Conservation (phyloP, 495 filamentous ascomycete genomes). For the Letharia columbiana region DNA sequence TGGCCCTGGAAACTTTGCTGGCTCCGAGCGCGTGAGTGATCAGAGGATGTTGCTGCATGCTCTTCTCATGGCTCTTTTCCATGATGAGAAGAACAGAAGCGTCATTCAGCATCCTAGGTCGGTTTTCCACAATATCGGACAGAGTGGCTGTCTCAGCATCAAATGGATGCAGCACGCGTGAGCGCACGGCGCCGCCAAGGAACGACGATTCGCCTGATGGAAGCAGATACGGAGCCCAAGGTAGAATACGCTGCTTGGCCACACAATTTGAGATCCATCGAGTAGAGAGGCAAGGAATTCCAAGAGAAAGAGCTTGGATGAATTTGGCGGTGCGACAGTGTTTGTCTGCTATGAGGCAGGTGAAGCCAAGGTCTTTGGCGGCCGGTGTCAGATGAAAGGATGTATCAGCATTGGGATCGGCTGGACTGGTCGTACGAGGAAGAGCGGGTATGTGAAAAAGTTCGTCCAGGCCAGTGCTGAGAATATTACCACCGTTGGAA, state of each 20-base stretch:
- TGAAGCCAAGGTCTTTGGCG: slow-evolving; percentile 59
- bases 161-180: slow-evolving; percentile 54
- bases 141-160: slow-evolving; percentile 50
- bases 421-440: slow-evolving; percentile 25
- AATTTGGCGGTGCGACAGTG: slow-evolving; percentile 89
- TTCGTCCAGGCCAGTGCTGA: slow-evolving; percentile 72
- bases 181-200: slow-evolving; percentile 69
- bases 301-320: slow-evolving; percentile 88
- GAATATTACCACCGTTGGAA: slow-evolving; percentile 60
- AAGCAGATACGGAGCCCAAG: slow-evolving; percentile 76
- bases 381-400: slow-evolving; percentile 40
- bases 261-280: slow-evolving; percentile 76
- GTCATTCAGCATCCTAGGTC: slow-evolving; percentile 55
- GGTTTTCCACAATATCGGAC: slow-evolving; percentile 42
- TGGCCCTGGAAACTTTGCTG: slow-evolving; percentile 50
- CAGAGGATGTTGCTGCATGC: slow-evolving; percentile 55
- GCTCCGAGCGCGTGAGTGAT: slow-evolving; percentile 74
- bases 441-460: slow-evolving; percentile 56
- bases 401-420: slow-evolving; percentile 25
- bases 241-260: slow-evolving; percentile 46
- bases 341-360: slow-evolving; percentile 74
- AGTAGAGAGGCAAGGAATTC: slow-evolving; percentile 70
- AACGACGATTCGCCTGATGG: slow-evolving; percentile 74
- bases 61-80: slow-evolving; percentile 55
- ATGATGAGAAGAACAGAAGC: slow-evolving; percentile 68